Percentiles rank a stretch among this genome's conserved stretches.
Evolutionary conservation across 305 asterid species (phyloP).

Genomic region (Fraxinus dipetala): DNA sequence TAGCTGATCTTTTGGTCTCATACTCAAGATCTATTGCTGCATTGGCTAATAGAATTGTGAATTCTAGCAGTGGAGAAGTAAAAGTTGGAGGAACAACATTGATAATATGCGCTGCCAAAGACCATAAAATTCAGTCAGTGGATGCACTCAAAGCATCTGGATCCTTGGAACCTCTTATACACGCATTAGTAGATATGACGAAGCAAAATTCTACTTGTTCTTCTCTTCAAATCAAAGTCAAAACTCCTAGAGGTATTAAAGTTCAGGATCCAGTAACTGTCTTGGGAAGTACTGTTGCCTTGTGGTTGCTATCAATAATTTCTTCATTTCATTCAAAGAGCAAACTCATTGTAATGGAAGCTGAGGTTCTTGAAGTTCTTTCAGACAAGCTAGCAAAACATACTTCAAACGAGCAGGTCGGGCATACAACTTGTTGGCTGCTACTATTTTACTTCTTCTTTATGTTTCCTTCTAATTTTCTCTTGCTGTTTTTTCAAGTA

Average conservation of each 20-base stretch:
- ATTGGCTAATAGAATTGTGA: slow-evolving; percentile 65
- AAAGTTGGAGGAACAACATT: slow-evolving; percentile 70
- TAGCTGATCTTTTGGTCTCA: slow-evolving; percentile 52
- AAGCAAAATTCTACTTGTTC: slow-evolving; percentile 46
- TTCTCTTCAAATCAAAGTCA: slow-evolving; percentile 50
- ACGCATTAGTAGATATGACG: slow-evolving; percentile 67
- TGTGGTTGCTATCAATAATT: slow-evolving; percentile 72
- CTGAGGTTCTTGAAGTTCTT: slow-evolving; percentile 70
- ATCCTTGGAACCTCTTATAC: slow-evolving; percentile 59
- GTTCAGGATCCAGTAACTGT: slow-evolving; percentile 64
- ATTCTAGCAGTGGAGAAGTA: slow-evolving; percentile 71
- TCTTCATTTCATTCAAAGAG: slow-evolving; percentile 53
- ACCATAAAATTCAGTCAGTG: slow-evolving; percentile 45
- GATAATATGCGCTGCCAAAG: slow-evolving; percentile 73
- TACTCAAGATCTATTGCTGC: slow-evolving; percentile 49
- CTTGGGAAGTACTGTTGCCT: slow-evolving; percentile 67
- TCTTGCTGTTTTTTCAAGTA: slow-evolving; percentile 10
- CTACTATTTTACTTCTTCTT: neutral
- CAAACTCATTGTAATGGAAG: slow-evolving; percentile 61
- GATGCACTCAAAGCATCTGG: slow-evolving; percentile 66
- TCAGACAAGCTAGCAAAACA: slow-evolving; percentile 55
- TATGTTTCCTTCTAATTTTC: slow-evolving; percentile 11
- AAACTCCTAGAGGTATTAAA: slow-evolving; percentile 50
- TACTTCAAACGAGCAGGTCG: slow-evolving; percentile 53
- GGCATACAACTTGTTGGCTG: slow-evolving; percentile 19